These are phyloP conservation scores for Agaricus blazei DNA, from an alignment of 768 basidiomycete species.

Conservation along the genomic window DNA sequence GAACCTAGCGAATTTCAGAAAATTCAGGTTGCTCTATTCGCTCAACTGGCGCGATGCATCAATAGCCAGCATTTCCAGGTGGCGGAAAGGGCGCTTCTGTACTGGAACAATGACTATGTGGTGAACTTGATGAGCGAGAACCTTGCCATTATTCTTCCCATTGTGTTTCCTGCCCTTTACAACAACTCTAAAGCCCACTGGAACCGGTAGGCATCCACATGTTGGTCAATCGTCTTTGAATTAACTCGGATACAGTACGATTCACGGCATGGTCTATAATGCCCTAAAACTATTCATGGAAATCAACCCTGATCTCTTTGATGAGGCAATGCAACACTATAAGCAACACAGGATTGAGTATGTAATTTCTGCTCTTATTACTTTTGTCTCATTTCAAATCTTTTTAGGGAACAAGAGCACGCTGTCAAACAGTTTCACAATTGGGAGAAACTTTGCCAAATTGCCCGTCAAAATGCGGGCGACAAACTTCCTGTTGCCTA, in stretches of 20 bases:
- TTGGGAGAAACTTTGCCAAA: slow-evolving; percentile 83
- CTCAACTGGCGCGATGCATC: slow-evolving; percentile 93
- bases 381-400: background rate
- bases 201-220: slow-evolving; percentile 73
- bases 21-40: slow-evolving; percentile 89
- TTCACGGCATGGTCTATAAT: slow-evolving; percentile 99
- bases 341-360: slow-evolving; percentile 84
- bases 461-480: slow-evolving; percentile 63
- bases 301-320: slow-evolving; percentile 94
- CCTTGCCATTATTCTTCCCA: slow-evolving; percentile 79
- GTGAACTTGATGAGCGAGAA: slow-evolving; percentile 99
- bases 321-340: slow-evolving; percentile 89
- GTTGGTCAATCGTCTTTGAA: slow-evolving; percentile 1
- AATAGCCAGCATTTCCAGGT: slow-evolving; percentile 99
- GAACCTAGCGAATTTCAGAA: slow-evolving; percentile 96
- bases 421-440: slow-evolving; percentile 81
- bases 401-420: slow-evolving; percentile 77
- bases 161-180: slow-evolving; percentile 95
- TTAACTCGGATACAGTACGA: slow-evolving; percentile 57
- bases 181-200: slow-evolving; percentile 96
- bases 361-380: slow-evolving; percentile 25
- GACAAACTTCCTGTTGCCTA: slow-evolving; percentile 71
- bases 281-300: slow-evolving; percentile 99
- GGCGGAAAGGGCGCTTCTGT: slow-evolving; percentile 91
- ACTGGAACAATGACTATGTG: slow-evolving; percentile 99